These are phyloP conservation scores for Pseudogymnoascus sp. DNA, from an alignment of 2,329 filamentous ascomycete species.

Conservation along the genomic window DNA sequence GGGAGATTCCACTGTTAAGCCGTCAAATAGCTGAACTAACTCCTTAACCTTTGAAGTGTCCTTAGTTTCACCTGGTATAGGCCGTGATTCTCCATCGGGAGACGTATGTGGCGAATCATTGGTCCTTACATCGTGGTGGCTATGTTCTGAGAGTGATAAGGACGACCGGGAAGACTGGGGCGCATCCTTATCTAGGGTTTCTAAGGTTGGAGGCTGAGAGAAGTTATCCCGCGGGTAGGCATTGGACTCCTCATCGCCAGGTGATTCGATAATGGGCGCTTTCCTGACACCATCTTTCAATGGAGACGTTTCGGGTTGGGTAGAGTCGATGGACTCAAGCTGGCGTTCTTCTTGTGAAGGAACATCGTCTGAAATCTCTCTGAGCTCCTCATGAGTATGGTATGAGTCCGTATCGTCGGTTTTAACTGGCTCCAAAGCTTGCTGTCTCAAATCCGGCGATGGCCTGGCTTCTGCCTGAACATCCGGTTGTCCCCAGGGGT, in stretches of 20 bases:
- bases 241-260: background rate
- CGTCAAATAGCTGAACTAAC: conserved; percentile 23
- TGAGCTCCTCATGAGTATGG: background rate
- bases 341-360: background rate
- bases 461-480: background rate
- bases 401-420: background rate
- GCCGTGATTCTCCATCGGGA: conserved; percentile 24
- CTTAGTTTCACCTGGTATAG: conserved; percentile 13
- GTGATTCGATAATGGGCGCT: background rate
- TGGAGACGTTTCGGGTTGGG: background rate
- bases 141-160: conserved; percentile 24
- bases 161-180: conserved; percentile 20
- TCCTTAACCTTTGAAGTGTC: conserved; percentile 22
- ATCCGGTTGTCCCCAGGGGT: background rate
- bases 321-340: background rate
- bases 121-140: conserved; percentile 20
- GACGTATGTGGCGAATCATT: conserved; percentile 27
- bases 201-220: background rate
- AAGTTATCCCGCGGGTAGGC: background rate
- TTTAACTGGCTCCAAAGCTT: background rate
- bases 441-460: background rate
- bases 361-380: background rate
- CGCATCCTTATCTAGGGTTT: conserved; percentile 13
- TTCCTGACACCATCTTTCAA: background rate
- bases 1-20: conserved; percentile 14